A percentile compares a stretch with the other conserved stretches of the same genome.
These are phyloP conservation scores for Escallonia herrerae DNA, from an alignment of 129 eudicot genomes.

Conservation along the genomic window DNA sequence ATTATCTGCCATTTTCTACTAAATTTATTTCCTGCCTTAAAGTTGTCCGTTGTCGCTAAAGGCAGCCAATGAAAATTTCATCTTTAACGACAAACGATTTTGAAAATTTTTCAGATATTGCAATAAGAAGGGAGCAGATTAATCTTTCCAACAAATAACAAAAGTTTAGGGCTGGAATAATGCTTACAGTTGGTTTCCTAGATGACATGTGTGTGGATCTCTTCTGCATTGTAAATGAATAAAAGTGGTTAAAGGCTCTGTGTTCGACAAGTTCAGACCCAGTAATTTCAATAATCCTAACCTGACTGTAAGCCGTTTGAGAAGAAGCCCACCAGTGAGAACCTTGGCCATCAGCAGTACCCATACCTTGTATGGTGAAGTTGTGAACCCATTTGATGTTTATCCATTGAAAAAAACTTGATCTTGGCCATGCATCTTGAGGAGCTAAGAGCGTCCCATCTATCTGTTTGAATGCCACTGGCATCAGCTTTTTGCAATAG, in stretches of 20 bases:
- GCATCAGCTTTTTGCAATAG: neutral
- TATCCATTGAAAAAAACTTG: slow-evolving; percentile 75
- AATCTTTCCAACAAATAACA: too few species aligned
- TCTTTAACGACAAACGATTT: too few species aligned
- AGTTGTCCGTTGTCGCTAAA: too few species aligned
- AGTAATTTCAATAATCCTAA: neutral
- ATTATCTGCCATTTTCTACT: too few species aligned
- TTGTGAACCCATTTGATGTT: slow-evolving; percentile 84
- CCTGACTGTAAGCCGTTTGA: slow-evolving; percentile 22
- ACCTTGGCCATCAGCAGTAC: slow-evolving; percentile 80
- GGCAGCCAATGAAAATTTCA: too few species aligned
- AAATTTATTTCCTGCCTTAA: too few species aligned
- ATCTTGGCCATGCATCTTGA: slow-evolving; percentile 60
- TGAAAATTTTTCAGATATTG: neutral
- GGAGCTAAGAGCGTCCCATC: slow-evolving; percentile 78
- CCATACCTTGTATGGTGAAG: slow-evolving; percentile 78
- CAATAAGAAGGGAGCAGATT: neutral
- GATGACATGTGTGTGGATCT: slow-evolving; percentile 29
- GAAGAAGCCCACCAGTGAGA: slow-evolving; percentile 42
- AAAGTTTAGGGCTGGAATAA: neutral
- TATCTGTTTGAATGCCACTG: slow-evolving; percentile 32
- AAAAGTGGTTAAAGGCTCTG: neutral
- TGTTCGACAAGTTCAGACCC: neutral
- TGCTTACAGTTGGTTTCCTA: slow-evolving; percentile 70
- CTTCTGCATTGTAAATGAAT: slow-evolving; percentile 15